phyloP scores from a whole-genome alignment of 2,329 filamentous ascomycete species.

The Ophiosphaerella herpotricha region DNA sequence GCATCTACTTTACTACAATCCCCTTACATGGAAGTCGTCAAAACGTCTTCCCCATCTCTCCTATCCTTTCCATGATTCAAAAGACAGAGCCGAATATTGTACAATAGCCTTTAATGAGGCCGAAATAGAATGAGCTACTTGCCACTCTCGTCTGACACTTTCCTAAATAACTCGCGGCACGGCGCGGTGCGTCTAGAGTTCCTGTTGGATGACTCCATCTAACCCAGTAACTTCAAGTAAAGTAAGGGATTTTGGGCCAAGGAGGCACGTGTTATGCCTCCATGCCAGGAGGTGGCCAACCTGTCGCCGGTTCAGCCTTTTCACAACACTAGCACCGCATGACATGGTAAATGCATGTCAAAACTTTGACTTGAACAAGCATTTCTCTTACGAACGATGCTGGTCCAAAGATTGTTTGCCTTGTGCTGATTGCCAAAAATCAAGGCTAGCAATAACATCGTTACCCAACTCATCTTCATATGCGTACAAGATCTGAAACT shows the following conservation, averaged over 20 bases:
- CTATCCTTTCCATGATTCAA: neutral
- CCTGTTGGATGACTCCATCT: too few relatives aligned
- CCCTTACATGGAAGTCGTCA: neutral
- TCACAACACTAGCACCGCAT: too few relatives aligned
- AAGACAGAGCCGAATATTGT: neutral
- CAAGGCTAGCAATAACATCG: slow-evolving; percentile 90
- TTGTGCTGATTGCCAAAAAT: slow-evolving; percentile 75
- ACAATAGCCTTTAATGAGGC: neutral
- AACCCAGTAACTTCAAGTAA: too few relatives aligned
- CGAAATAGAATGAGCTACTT: neutral
- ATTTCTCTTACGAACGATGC: slow-evolving; percentile 32
- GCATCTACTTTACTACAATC: neutral
- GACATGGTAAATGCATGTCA: neutral
- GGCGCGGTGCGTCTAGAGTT: neutral
- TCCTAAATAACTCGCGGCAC: neutral
- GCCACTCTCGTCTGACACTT: neutral
- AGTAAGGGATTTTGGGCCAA: too few relatives aligned
- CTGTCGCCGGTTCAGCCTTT: too few relatives aligned
- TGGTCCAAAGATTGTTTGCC: slow-evolving; percentile 35
- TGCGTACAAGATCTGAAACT: slow-evolving; percentile 83
- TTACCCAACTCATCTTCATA: slow-evolving; percentile 95
- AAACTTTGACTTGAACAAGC: slow-evolving; percentile 12
- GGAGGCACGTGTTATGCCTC: too few relatives aligned
- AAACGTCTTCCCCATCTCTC: neutral
- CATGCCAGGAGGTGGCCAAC: too few relatives aligned